Evolutionary conservation across 176 grass and related monocot genomes (phyloP).

Genomic region (Cenchrus purpureus): DNA sequence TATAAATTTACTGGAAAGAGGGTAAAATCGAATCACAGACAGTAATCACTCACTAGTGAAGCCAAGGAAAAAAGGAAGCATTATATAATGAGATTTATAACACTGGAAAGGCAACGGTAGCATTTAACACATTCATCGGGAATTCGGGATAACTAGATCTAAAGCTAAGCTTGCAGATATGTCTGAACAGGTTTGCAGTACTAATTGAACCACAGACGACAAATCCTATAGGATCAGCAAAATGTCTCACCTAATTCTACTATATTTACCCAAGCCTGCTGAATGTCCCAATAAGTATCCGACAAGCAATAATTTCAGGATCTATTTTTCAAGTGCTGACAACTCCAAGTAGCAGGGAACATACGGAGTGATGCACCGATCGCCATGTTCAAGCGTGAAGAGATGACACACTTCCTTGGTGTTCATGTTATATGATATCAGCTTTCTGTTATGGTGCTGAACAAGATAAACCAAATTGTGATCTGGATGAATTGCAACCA

Average conservation of each 20-base stretch:
- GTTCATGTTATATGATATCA: not conserved
- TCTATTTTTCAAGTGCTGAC: not conserved
- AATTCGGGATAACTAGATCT: not conserved
- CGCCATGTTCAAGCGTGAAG: not conserved
- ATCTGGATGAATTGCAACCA: not conserved
- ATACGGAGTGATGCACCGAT: not conserved
- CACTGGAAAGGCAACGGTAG: not conserved
- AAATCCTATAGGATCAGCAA: not conserved
- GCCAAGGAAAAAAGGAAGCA: not conserved
- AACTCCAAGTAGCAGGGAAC: not conserved
- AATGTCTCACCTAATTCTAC: not conserved
- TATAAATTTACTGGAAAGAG: not conserved
- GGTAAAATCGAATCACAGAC: not conserved
- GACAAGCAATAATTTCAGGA: not conserved
- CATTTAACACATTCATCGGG: not conserved
- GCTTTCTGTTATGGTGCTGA: not conserved
- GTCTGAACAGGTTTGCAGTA: not conserved
- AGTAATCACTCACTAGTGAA: not conserved
- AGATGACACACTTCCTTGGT: not conserved
- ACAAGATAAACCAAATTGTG: slow-evolving; percentile 11
- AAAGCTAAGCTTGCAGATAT: not conserved
- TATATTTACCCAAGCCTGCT: not conserved
- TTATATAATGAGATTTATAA: not conserved
- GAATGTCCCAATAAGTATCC: not conserved
- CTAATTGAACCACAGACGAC: not conserved